Evolutionary conservation across 2,329 filamentous ascomycete species (phyloP).

Genomic region (Pseudogymnoascus sp.): DNA sequence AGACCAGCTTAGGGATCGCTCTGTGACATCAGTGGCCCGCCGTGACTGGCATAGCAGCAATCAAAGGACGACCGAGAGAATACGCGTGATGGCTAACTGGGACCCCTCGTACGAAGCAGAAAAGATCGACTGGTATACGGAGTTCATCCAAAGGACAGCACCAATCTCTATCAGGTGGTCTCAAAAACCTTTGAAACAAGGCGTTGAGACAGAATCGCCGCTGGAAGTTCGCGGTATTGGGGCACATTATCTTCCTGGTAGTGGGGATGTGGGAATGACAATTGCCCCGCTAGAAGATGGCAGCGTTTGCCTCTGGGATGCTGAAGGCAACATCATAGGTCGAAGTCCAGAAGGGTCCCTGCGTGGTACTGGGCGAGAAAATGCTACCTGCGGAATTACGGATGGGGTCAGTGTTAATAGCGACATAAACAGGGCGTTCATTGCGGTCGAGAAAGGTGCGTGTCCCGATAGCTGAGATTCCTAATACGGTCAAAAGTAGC

Average conservation of each 20-base stretch:
- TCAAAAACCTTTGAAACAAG: constrained; percentile 46
- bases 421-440: constrained; percentile 57
- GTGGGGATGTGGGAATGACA: constrained; percentile 48
- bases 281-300: constrained; percentile 79
- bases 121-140: constrained; percentile 72
- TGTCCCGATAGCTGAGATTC: neutral
- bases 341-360: constrained; percentile 60
- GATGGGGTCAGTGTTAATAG: constrained; percentile 79
- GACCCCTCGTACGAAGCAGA: constrained; percentile 68
- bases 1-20: constrained; percentile 23
- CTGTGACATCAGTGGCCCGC: constrained; percentile 20
- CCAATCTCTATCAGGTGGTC: constrained; percentile 71
- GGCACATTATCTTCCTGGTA: constrained; percentile 48
- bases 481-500: constrained; percentile 2
- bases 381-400: constrained; percentile 54
- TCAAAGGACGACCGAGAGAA: constrained; percentile 32
- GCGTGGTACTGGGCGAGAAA: constrained; percentile 43
- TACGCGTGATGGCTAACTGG: constrained; percentile 67
- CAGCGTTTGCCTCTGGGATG: constrained; percentile 79
- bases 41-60: constrained; percentile 12
- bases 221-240: constrained; percentile 67
- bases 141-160: constrained; percentile 76
- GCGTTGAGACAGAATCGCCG: constrained; percentile 36
- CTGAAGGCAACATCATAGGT: constrained; percentile 57
- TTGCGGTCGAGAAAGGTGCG: constrained; percentile 66